These are phyloP conservation scores for Sugiyamaella smithiae DNA, from an alignment of 805 yeast species.

Conservation along the genomic window DNA sequence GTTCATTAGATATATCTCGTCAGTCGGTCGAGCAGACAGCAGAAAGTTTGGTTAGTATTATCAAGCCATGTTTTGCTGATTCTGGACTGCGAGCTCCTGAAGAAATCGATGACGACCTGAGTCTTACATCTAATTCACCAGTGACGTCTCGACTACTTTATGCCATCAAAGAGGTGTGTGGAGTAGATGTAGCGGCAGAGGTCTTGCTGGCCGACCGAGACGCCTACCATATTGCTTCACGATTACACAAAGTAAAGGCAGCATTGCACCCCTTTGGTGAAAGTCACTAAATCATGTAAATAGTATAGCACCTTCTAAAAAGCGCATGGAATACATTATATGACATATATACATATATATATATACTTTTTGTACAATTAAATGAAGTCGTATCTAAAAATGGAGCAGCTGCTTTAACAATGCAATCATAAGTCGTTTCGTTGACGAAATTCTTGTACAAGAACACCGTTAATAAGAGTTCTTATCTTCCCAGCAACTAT, in stretches of 20 bases:
- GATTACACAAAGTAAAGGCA: slow-evolving; percentile 30
- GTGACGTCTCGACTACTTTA: slow-evolving; percentile 27
- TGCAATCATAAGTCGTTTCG: too few relatives aligned
- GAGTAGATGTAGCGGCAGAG: slow-evolving; percentile 40
- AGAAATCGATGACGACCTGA: slow-evolving; percentile 18
- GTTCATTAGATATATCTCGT: slow-evolving; percentile 30
- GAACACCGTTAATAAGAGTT: slow-evolving; percentile 45
- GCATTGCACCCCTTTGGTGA: slow-evolving; percentile 32
- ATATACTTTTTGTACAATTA: background rate
- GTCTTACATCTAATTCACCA: slow-evolving; percentile 20
- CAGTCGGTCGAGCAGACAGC: slow-evolving; percentile 34
- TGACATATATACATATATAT: slow-evolving; percentile 1
- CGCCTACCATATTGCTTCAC: slow-evolving; percentile 27
- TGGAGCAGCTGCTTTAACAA: too few relatives aligned
- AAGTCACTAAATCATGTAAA: too few relatives aligned
- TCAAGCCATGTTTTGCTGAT: slow-evolving; percentile 23
- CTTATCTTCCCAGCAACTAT: slow-evolving; percentile 44
- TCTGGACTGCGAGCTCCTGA: slow-evolving; percentile 24
- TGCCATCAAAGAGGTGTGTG: slow-evolving; percentile 29
- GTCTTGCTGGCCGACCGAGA: slow-evolving; percentile 43
- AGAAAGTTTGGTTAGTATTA: slow-evolving; percentile 29
- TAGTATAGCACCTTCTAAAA: too few relatives aligned
- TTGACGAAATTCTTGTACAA: slow-evolving; percentile 32
- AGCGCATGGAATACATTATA: too few relatives aligned
- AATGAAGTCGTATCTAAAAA: too few relatives aligned